phyloP scores from a whole-genome alignment of 139 green algal genomes.

The Protoeuglena noctilucae region DNA sequence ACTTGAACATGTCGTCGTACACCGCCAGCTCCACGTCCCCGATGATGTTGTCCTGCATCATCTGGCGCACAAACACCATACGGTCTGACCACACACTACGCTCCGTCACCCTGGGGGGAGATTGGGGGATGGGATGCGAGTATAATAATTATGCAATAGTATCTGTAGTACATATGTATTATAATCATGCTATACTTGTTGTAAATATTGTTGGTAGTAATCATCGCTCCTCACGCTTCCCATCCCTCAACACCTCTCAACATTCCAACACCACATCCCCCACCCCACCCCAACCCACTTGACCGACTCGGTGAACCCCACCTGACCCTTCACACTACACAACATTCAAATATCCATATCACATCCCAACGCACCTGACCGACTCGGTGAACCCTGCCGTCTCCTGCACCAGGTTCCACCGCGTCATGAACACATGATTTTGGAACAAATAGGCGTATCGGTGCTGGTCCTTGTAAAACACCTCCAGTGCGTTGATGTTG shows the following conservation, averaged over 20 bases:
- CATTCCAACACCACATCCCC: too few relatives aligned
- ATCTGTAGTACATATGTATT: too few relatives aligned
- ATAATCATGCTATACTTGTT: neutral
- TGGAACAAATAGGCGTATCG: constrained; percentile 93
- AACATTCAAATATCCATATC: too few relatives aligned
- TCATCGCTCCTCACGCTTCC: too few relatives aligned
- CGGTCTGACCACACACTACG: constrained; percentile 88
- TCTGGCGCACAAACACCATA: constrained; percentile 91
- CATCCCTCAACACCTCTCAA: too few relatives aligned
- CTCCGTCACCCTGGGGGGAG: constrained; percentile 49
- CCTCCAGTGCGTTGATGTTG: constrained; percentile 37
- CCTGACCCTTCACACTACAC: too few relatives aligned
- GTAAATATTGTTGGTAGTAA: too few relatives aligned
- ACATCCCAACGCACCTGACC: too few relatives aligned
- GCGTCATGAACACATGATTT: constrained; percentile 91
- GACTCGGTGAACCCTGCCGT: neutral
- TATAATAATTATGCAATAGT: too few relatives aligned
- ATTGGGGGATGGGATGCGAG: too few relatives aligned
- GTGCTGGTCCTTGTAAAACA: constrained; percentile 76
- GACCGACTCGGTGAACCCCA: too few relatives aligned
- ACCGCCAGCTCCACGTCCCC: constrained; percentile 71
- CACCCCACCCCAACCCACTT: too few relatives aligned
- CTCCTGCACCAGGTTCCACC: constrained; percentile 33
- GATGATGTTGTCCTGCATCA: constrained; percentile 62
- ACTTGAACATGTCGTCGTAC: constrained; percentile 38